Conservation (phyloP, 768 basidiomycete species). For the Brasilioporus rufonigricans region DNA sequence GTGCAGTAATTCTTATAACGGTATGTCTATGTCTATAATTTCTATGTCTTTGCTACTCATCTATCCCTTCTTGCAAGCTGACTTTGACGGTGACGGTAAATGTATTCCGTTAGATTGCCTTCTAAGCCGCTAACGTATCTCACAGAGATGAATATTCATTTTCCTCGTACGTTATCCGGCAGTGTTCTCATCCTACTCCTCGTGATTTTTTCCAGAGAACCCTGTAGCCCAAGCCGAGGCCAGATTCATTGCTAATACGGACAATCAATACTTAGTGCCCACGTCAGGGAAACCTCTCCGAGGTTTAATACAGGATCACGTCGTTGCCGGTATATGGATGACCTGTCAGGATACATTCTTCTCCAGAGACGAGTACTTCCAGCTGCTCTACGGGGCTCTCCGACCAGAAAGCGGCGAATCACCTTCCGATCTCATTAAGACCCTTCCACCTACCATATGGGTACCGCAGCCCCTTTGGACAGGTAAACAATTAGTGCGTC, state of each 20-base stretch:
- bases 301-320: slow-evolving; percentile 97
- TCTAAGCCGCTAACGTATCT: slow-evolving; percentile 3
- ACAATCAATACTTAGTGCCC: slow-evolving; percentile 98
- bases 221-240: slow-evolving; percentile 95
- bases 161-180: slow-evolving; percentile 70
- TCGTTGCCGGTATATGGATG: slow-evolving; percentile 99
- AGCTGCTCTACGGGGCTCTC: slow-evolving; percentile 91
- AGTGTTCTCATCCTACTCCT: neutral
- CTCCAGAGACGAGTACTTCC: slow-evolving; percentile 92
- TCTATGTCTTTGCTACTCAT: slow-evolving; percentile 9
- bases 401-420: slow-evolving; percentile 78
- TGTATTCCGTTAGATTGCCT: slow-evolving; percentile 5
- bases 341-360: slow-evolving; percentile 95
- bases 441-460: slow-evolving; percentile 90
- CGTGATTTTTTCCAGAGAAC: slow-evolving; percentile 59
- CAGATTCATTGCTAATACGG: slow-evolving; percentile 92
- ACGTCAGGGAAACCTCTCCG: slow-evolving; percentile 97
- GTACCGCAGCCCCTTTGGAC: slow-evolving; percentile 93
- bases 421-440: slow-evolving; percentile 58
- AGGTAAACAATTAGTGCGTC: slow-evolving; percentile 89
- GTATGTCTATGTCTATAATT: slow-evolving; percentile 39
- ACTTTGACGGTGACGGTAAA: slow-evolving; percentile 90
- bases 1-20: slow-evolving; percentile 93
- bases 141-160: slow-evolving; percentile 99
- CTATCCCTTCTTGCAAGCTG: slow-evolving; percentile 47